These are phyloP conservation scores for Dryas drummondii DNA, from an alignment of 306 rosid genomes.

Conservation along the genomic window DNA sequence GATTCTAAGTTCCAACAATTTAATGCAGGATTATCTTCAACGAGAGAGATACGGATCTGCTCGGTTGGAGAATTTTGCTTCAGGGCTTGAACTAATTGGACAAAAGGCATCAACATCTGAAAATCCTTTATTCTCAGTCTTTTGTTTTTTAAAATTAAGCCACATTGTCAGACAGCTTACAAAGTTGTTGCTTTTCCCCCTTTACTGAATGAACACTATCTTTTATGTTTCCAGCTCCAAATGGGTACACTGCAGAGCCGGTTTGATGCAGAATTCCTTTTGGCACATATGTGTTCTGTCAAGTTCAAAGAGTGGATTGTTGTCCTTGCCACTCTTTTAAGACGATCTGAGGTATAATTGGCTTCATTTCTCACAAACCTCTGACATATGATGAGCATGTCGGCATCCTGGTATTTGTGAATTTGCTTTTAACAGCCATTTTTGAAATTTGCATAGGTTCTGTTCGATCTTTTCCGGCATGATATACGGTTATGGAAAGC, in stretches of 20 bases:
- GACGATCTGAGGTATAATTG: slow-evolving; percentile 77
- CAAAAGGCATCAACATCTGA: slow-evolving; percentile 59
- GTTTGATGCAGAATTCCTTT: slow-evolving; percentile 93
- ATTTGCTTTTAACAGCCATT: slow-evolving; percentile 26
- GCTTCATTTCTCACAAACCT: slow-evolving; percentile 19
- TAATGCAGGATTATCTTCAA: slow-evolving; percentile 82
- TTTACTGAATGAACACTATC: slow-evolving; percentile 11
- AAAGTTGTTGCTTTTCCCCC: neutral
- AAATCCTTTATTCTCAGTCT: slow-evolving; percentile 7
- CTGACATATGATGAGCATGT: slow-evolving; percentile 22
- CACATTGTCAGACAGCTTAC: slow-evolving; percentile 21
- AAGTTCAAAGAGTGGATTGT: slow-evolving; percentile 99
- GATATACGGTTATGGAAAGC: slow-evolving; percentile 89
- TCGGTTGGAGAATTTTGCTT: slow-evolving; percentile 82
- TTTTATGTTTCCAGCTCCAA: slow-evolving; percentile 68
- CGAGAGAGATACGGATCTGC: slow-evolving; percentile 92
- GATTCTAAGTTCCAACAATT: slow-evolving; percentile 21
- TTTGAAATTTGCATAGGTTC: slow-evolving; percentile 54
- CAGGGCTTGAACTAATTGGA: slow-evolving; percentile 88
- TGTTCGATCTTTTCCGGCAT: slow-evolving; percentile 76
- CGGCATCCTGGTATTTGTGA: neutral
- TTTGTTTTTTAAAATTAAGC: neutral
- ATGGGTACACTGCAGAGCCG: slow-evolving; percentile 87
- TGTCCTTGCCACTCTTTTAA: slow-evolving; percentile 86
- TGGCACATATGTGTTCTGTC: slow-evolving; percentile 95